A percentile compares a stretch with the other conserved stretches of the same genome.
phyloP scores from a whole-genome alignment of 805 yeast genomes.

The Saccharomyces paradoxus region DNA sequence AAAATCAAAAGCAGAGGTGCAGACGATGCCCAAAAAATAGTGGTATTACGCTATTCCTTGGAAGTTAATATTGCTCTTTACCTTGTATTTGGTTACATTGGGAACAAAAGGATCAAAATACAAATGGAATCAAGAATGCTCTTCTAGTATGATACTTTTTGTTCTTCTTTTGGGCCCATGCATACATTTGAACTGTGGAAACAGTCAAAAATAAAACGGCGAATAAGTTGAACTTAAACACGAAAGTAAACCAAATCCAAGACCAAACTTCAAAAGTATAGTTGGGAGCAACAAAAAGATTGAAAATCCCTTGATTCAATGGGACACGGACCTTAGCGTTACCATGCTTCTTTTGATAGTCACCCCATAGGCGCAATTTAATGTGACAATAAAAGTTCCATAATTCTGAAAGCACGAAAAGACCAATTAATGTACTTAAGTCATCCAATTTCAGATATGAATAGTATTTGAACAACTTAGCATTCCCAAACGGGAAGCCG shows the following conservation, averaged over 20 bases:
- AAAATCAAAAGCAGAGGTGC: neutral
- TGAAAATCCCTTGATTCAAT: slow-evolving; percentile 76
- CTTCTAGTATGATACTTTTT: slow-evolving; percentile 69
- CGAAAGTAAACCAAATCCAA: slow-evolving; percentile 64
- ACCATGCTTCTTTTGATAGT: slow-evolving; percentile 29
- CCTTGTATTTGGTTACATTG: neutral
- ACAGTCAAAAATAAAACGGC: slow-evolving; percentile 63
- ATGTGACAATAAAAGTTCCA: slow-evolving; percentile 69
- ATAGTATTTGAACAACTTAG: slow-evolving; percentile 12
- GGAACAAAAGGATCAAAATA: slow-evolving; percentile 35
- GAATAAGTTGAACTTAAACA: slow-evolving; percentile 66
- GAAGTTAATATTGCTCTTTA: neutral
- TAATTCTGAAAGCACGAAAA: slow-evolving; percentile 54
- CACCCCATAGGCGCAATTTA: slow-evolving; percentile 48
- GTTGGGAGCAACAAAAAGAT: slow-evolving; percentile 81
- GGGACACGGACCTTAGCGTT: slow-evolving; percentile 30
- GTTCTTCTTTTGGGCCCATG: slow-evolving; percentile 89
- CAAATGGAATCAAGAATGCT: slow-evolving; percentile 70
- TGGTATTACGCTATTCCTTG: neutral
- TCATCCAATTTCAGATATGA: slow-evolving; percentile 12
- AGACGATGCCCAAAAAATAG: neutral
- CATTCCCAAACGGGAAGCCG: slow-evolving; percentile 32
- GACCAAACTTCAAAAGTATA: slow-evolving; percentile 78
- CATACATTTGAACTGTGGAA: slow-evolving; percentile 74
- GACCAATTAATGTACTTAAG: slow-evolving; percentile 29